Evolutionary conservation across 306 rosid genomes (phyloP), one percentile per base, ranked within the genome.

Genomic region (Malus fusca): DNA sequence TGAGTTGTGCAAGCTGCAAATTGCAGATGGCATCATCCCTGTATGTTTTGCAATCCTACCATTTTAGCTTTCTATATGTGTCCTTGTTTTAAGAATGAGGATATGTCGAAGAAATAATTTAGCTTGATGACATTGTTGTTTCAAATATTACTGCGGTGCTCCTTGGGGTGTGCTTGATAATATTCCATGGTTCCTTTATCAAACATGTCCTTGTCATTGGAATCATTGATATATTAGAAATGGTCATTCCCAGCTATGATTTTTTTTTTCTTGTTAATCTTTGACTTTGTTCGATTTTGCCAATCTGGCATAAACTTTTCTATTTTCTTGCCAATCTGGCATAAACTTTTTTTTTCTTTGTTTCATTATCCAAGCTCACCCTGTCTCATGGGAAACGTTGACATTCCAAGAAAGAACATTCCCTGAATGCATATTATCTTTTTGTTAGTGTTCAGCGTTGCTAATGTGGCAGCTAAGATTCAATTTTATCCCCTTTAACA

Each of bases 21-120:
- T 95, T 81, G 92, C 93, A 18, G 99, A 95, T 83, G 96, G 93
- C 52, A 17, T 95, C 84, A 88, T 92, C 55, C 96, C 93, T 76
- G 99, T 95, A 95, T 88, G 72, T 74, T 78, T 82, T 77, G 37
- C 78, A 73, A 28, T 51, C 68, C 44, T 71, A 72, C 52, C 61
- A 33, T 58, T 66, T 66, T 51, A 26, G 17, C 5, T 53, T 73
- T 44, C 58, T 74, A 10, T 56, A 19, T 19, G 69, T n/a, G 19
- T 23, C 71, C 52, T 22, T 43, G 17, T 72, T 25, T 11, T 25
- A 28, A 22, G 19, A 60, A 37, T 63, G 40, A 21, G 3, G 43
- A 44, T 30, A 43, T 30, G 12, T 11, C 3, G 12, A 42, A 7
- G 61, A 62, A 18, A 66, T 19, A 43, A 43, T 25, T 11, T 23